Evolutionary conservation across 805 yeast genomes (phyloP), one percentile per base, ranked within the genome.

Genomic region (Brettanomyces custersianus): DNA sequence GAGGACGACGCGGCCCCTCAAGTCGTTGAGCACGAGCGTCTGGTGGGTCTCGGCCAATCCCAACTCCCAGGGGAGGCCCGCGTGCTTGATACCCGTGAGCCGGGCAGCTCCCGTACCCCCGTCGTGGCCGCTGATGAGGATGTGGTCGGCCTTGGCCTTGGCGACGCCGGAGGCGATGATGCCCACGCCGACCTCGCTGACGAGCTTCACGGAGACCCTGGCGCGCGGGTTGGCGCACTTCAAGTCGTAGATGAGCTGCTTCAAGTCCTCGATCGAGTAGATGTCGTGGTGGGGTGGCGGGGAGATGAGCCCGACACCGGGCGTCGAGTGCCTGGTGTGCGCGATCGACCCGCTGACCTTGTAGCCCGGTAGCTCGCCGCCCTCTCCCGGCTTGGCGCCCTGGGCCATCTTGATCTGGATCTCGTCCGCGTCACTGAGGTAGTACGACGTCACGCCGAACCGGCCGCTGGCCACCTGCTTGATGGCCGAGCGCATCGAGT

Each of bases 91-190:
- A 58, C 95, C 92, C 16, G 96, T 88, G 86, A 94, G 85, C 60
- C 94, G 77, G 41, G 96, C 90, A 40, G 98, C 98, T 78, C 98
- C 98, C 40, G 98, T 90, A 68, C 98, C 98, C 74, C 98, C 98
- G 62, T 90, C 97, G 55, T 94, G 96, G 53, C 97, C 97, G 41
- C 96, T 84, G 45, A 90, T 84, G 56, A 90, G 72, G 52, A 90
- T 82, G 57, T 90, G 95, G 57, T 92, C 97, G 11, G 97, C 96
- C 57, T 92, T 94, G 15, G 98, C 98, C 66, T 90, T 90, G 41
- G 97, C 97, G 20, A 90, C 98, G 73, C 98, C 98, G 30, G 96
- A 86, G 20, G 97, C 97, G 57, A 92, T 90, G 55, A 92, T 87
- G 68, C 98, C 98, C 37, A 90, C 97, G 66, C 98, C 98, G 41